A percentile compares a stretch with the other conserved stretches of the same genome.
phyloP scores from a whole-genome alignment of 192 early-diverging fungal species.

The Backusella psychrophila region DNA sequence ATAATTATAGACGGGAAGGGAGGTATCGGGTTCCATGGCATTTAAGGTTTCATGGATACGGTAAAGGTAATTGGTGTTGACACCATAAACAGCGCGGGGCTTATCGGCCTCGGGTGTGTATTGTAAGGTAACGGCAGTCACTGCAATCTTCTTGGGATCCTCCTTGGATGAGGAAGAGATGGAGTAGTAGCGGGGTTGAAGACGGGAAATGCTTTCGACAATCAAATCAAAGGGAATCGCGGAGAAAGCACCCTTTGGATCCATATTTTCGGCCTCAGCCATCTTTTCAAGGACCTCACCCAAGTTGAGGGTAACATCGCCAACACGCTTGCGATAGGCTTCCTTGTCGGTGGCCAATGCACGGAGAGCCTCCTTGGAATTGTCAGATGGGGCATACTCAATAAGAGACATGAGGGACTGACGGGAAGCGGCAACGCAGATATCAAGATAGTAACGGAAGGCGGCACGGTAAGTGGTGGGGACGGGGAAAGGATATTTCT shows the following conservation, averaged over 20 bases:
- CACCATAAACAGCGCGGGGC: constrained; percentile 67
- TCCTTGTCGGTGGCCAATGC: constrained; percentile 68
- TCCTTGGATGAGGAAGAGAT: constrained; percentile 91
- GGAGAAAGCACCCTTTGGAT: constrained; percentile 36
- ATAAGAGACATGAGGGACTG: constrained; percentile 61
- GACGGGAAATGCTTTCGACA: constrained; percentile 78
- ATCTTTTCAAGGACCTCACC: constrained; percentile 76
- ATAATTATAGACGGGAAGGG: constrained; percentile 25
- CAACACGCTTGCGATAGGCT: constrained; percentile 56
- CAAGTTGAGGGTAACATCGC: constrained; percentile 65
- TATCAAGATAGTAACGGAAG: constrained; percentile 90
- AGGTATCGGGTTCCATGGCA: constrained; percentile 35
- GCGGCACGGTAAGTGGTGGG: constrained; percentile 84
- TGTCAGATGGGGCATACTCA: constrained; percentile 56
- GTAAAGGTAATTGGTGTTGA: constrained; percentile 87
- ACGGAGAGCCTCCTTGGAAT: constrained; percentile 48
- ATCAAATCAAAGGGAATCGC: constrained; percentile 78
- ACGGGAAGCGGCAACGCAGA: constrained; percentile 71
- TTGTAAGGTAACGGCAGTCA: constrained; percentile 89
- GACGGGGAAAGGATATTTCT: constrained; percentile 83
- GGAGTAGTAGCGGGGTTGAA: constrained; percentile 92
- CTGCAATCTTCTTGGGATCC: constrained; percentile 67
- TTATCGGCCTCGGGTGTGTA: constrained; percentile 59
- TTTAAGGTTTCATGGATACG: constrained; percentile 56
- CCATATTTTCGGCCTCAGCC: constrained; percentile 37